Conservation (phyloP, 2,329 filamentous ascomycete genomes). For the Colletotrichum truncatum region DNA sequence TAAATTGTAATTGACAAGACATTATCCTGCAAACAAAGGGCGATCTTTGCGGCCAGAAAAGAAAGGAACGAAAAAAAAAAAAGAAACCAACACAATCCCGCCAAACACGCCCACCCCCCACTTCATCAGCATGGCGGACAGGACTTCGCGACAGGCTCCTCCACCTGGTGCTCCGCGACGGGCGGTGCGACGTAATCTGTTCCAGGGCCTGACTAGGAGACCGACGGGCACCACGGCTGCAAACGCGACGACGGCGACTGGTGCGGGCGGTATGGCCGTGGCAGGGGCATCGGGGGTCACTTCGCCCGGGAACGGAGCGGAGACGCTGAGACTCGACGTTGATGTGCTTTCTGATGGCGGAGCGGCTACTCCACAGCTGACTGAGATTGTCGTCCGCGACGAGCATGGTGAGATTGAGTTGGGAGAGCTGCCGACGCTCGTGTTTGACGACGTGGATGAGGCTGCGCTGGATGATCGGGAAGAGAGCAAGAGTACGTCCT, state of each 20-base stretch:
- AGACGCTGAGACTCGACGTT: slow-evolving; percentile 58
- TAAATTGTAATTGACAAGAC: neutral
- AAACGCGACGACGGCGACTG: neutral
- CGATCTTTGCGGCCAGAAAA: neutral
- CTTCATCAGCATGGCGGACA: slow-evolving; percentile 15
- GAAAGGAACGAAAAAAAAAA: neutral
- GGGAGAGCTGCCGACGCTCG: slow-evolving; percentile 62
- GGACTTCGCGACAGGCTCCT: slow-evolving; percentile 12
- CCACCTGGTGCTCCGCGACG: slow-evolving; percentile 25
- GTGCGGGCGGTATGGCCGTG: slow-evolving; percentile 34
- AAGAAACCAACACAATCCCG: neutral
- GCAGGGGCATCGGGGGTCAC: slow-evolving; percentile 17
- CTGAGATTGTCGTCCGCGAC: slow-evolving; percentile 70
- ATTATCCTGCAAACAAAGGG: neutral
- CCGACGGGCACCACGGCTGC: slow-evolving; percentile 51
- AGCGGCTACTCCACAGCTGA: slow-evolving; percentile 29
- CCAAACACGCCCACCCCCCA: neutral
- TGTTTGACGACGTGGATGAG: slow-evolving; percentile 64
- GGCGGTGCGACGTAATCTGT: slow-evolving; percentile 63
- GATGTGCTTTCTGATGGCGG: slow-evolving; percentile 51
- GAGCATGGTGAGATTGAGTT: slow-evolving; percentile 70
- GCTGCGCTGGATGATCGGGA: slow-evolving; percentile 65
- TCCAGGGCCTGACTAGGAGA: slow-evolving; percentile 66
- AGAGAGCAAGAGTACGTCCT: slow-evolving; percentile 62
- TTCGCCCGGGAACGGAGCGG: slow-evolving; percentile 46